Conservation (phyloP, 495 filamentous ascomycete species). For the Penicillium roqueforti region DNA sequence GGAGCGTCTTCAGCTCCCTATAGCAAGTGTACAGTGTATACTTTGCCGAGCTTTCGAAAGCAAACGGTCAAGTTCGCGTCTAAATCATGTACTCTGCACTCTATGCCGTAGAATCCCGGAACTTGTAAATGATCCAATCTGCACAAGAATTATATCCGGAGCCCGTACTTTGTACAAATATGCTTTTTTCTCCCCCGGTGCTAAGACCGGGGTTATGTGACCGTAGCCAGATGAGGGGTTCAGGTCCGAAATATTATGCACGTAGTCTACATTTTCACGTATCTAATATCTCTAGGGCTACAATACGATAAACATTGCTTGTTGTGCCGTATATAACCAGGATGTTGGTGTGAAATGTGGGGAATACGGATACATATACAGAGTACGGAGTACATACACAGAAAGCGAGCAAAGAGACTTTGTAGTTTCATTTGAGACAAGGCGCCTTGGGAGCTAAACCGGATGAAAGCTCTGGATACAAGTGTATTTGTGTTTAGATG, state of each 20-base stretch:
- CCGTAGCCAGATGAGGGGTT: conserved; percentile 3
- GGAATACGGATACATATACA: not conserved
- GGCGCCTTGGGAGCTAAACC: not conserved
- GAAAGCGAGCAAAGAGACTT: no score
- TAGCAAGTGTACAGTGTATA: not conserved
- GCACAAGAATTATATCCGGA: not conserved
- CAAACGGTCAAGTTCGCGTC: not conserved
- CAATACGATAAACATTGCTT: no score
- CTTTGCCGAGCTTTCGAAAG: not conserved
- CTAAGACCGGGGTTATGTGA: conserved; percentile 2
- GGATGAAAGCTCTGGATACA: not conserved
- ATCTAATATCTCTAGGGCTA: not conserved
- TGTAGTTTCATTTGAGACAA: not conserved
- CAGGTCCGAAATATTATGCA: not conserved
- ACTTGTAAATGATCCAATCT: not conserved
- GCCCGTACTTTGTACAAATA: not conserved
- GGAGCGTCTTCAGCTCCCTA: not conserved
- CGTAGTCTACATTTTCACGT: not conserved
- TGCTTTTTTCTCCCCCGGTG: not conserved
- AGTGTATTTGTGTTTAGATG: no score
- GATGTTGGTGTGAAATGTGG: not conserved
- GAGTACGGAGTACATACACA: no score
- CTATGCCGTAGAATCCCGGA: not conserved
- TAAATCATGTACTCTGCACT: not conserved
- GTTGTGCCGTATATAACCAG: not conserved